phyloP scores from a whole-genome alignment of 108 stramenopile genomes.

The Phaeodactylum tricornutum region DNA sequence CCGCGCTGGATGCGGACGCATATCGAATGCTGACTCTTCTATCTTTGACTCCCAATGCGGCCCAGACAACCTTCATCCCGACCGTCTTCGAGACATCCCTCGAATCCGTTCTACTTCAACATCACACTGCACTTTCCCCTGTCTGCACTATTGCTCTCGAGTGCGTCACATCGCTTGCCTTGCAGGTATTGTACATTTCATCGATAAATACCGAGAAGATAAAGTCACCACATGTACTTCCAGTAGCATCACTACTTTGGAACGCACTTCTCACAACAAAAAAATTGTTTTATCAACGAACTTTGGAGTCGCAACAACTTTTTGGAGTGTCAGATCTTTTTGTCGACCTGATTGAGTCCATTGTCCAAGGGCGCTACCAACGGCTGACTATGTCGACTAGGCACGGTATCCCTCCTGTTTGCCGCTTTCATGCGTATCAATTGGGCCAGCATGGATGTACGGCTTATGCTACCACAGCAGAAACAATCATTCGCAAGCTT shows the following conservation, averaged over 20 bases:
- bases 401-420: conserved; percentile 1
- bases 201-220: too few relatives aligned
- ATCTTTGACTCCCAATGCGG: conserved; percentile 14
- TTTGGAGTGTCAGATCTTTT: conserved; percentile 42
- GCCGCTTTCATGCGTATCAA: conserved; percentile 11
- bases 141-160: conserved; percentile 21
- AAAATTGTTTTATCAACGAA: conserved; percentile 3
- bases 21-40: conserved; percentile 37
- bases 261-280: too few relatives aligned
- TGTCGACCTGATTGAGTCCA: conserved; percentile 28
- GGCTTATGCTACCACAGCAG: conserved; percentile 9
- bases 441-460: conserved; percentile 16
- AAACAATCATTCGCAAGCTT: conserved; percentile 28
- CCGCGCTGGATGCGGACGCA: conserved; percentile 41
- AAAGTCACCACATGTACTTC: too few relatives aligned
- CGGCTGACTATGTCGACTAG: not conserved
- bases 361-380: conserved; percentile 24
- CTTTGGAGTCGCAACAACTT: conserved; percentile 28
- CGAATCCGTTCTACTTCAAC: conserved; percentile 19
- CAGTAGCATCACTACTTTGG: too few relatives aligned
- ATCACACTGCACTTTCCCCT: conserved; percentile 18
- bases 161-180: conserved; percentile 14
- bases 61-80: conserved; percentile 5
- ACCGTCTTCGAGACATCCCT: conserved; percentile 41
- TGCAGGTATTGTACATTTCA: too few relatives aligned